These are phyloP conservation scores for Tolypocladium inflatum DNA, from an alignment of 2,329 filamentous ascomycete genomes.

Conservation along the genomic window DNA sequence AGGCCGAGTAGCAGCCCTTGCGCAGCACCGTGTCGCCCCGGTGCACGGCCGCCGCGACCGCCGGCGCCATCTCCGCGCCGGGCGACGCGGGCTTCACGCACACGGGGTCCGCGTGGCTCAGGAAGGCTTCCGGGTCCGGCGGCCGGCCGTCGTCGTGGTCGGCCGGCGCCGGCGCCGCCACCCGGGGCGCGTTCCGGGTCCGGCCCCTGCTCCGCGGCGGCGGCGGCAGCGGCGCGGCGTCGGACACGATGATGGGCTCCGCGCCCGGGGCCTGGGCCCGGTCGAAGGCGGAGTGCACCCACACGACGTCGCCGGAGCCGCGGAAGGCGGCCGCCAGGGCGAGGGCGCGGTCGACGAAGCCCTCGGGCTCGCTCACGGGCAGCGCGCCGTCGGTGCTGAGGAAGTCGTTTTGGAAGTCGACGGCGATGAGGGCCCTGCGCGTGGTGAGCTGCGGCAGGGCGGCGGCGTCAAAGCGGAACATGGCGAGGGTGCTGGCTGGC, in stretches of 20 bases:
- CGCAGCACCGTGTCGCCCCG: constrained; percentile 41
- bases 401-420: constrained; percentile 91
- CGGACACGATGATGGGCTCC: constrained; percentile 37
- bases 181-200: not conserved
- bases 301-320: constrained; percentile 62
- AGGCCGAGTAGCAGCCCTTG: constrained; percentile 84
- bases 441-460: constrained; percentile 47
- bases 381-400: constrained; percentile 58
- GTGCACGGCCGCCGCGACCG: constrained; percentile 33
- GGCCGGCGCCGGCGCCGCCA: not conserved
- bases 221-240: constrained; percentile 14
- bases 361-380: constrained; percentile 50
- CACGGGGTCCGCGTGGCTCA: constrained; percentile 28
- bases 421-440: constrained; percentile 63
- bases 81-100: constrained; percentile 34
- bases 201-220: not conserved
- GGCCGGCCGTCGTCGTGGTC: not conserved
- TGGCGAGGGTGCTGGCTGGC: constrained; percentile 12
- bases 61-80: constrained; percentile 35
- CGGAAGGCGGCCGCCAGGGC: constrained; percentile 66
- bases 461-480: constrained; percentile 48
- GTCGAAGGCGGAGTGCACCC: constrained; percentile 71
- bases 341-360: constrained; percentile 58
- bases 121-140: constrained; percentile 33
- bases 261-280: constrained; percentile 47